A percentile compares a stretch with the other conserved stretches of the same genome.
phyloP scores from a whole-genome alignment of 495 filamentous ascomycete genomes.

The Aspergillus sclerotioniger region DNA sequence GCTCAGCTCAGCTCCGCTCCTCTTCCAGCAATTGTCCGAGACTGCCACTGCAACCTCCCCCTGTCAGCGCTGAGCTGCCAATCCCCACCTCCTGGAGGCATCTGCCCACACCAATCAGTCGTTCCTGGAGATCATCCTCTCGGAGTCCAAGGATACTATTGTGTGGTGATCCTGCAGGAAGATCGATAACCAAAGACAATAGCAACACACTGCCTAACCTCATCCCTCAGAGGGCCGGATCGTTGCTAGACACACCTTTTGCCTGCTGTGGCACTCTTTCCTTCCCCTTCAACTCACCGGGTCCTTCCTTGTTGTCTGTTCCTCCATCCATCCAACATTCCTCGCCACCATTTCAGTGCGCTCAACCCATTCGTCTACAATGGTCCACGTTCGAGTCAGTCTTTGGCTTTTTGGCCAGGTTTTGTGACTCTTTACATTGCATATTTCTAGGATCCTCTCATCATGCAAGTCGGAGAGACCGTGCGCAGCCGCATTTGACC shows the following conservation, averaged over 20 bases:
- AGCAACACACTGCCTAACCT: background rate
- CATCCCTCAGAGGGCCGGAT: background rate
- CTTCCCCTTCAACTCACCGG: background rate
- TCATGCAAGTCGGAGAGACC: background rate
- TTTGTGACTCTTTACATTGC: background rate
- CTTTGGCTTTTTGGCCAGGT: background rate
- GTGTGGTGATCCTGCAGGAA: background rate
- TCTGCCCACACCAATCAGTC: background rate
- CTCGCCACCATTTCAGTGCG: background rate
- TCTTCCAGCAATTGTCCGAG: background rate
- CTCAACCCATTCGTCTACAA: background rate
- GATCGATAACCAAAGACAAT: background rate
- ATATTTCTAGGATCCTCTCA: background rate
- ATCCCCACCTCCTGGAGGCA: background rate
- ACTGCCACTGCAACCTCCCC: background rate
- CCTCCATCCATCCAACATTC: background rate
- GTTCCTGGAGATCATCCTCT: background rate
- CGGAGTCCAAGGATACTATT: background rate
- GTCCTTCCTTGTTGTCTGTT: background rate
- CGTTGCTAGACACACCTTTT: background rate
- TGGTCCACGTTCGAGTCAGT: background rate
- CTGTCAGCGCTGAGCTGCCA: background rate
- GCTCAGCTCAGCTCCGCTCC: background rate
- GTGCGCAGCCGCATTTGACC: background rate
- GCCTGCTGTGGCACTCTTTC: background rate